A percentile compares a stretch with the other conserved stretches of the same genome.
Evolutionary conservation across 2,329 filamentous ascomycete genomes (phyloP).

Genomic region (Colletotrichum filicis): DNA sequence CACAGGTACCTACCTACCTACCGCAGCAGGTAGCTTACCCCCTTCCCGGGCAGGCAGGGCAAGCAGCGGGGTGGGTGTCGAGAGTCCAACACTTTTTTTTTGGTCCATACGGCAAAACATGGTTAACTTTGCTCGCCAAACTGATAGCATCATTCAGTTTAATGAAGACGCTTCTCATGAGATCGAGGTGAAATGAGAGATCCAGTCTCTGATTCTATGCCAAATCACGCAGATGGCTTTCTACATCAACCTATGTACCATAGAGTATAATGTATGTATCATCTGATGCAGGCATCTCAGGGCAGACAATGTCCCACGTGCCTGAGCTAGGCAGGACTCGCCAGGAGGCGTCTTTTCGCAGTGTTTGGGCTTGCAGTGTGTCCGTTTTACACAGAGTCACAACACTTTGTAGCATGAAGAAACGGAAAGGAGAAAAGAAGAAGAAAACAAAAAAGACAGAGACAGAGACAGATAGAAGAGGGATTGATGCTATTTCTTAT

Average conservation of each 20-base stretch:
- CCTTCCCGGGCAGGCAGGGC: not conserved
- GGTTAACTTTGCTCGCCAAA: not conserved
- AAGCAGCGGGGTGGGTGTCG: not conserved
- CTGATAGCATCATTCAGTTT: not conserved
- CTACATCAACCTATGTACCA: not conserved
- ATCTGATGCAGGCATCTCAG: conserved; percentile 8
- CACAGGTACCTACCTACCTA: too few relatives aligned
- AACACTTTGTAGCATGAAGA: not conserved
- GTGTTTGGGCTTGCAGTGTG: not conserved
- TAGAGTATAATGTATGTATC: not conserved
- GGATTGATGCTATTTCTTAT: not conserved
- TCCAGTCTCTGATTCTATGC: not conserved
- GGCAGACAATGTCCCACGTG: not conserved
- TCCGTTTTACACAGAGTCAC: not conserved
- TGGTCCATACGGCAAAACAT: not conserved
- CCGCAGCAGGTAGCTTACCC: not conserved
- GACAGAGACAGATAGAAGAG: not conserved
- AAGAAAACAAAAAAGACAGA: not conserved
- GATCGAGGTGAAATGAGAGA: not conserved
- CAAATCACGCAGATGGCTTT: not conserved
- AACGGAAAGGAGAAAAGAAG: not conserved
- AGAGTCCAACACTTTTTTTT: not conserved
- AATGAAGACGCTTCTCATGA: not conserved
- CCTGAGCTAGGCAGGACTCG: not conserved
- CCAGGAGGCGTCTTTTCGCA: not conserved